Evolutionary conservation across 345 rosid genomes (phyloP).

Genomic region (Aurinia saxatilis): DNA sequence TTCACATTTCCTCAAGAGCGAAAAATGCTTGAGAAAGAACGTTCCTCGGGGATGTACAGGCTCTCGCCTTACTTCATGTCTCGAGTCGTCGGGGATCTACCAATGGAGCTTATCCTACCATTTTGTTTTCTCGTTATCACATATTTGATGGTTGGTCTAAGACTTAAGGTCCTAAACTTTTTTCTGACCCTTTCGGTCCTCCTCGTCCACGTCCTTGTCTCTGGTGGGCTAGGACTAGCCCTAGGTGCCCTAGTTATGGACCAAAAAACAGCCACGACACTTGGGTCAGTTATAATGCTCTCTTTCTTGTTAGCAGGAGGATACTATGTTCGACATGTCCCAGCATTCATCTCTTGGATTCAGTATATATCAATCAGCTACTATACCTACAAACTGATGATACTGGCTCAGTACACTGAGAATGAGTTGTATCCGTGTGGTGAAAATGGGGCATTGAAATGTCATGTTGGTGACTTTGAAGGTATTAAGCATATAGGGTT

Average conservation of each 20-base stretch:
- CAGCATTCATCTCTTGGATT: constrained; percentile 73
- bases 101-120: constrained; percentile 71
- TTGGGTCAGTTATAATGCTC: constrained; percentile 90
- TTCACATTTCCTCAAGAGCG: constrained; percentile 82
- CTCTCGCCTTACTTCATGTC: constrained; percentile 84
- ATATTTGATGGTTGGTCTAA: constrained; percentile 72
- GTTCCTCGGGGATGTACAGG: constrained; percentile 77
- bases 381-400: constrained; percentile 71
- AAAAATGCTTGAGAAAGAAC: constrained; percentile 71
- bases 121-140: constrained; percentile 42
- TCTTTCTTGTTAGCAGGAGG: constrained; percentile 77
- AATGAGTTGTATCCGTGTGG: constrained; percentile 63
- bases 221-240: constrained; percentile 86
- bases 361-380: constrained; percentile 80
- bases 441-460: constrained; percentile 25
- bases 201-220: constrained; percentile 72
- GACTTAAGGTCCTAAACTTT: constrained; percentile 31
- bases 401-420: constrained; percentile 66
- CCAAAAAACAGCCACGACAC: constrained; percentile 76
- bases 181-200: constrained; percentile 37
- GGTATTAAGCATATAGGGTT: constrained; percentile 49
- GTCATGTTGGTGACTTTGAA: constrained; percentile 65
- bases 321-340: constrained; percentile 78
- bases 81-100: constrained; percentile 50
- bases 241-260: constrained; percentile 88